A percentile compares a stretch with the other conserved stretches of the same genome.
These are phyloP conservation scores for Boletus subparvulus DNA, from an alignment of 768 basidiomycete genomes.

Conservation along the genomic window DNA sequence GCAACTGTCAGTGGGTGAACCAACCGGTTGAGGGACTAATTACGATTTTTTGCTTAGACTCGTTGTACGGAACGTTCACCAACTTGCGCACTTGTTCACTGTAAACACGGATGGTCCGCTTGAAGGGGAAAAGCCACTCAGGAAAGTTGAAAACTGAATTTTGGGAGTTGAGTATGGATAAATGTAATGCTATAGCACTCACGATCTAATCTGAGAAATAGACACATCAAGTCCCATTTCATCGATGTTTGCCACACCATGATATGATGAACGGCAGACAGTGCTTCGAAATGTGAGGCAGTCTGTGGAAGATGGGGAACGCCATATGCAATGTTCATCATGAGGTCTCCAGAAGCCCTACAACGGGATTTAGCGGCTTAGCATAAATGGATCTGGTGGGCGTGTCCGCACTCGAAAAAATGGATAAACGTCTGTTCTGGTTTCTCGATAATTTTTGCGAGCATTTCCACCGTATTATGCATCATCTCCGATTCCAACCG, in stretches of 20 bases:
- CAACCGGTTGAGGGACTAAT: neutral
- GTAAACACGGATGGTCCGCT: neutral
- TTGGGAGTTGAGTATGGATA: neutral
- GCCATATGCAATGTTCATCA: constrained; percentile 4
- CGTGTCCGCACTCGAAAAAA: constrained; percentile 1
- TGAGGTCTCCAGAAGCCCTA: constrained; percentile 7
- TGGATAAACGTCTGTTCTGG: neutral
- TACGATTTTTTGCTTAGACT: constrained; percentile 1
- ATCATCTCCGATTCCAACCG: constrained; percentile 1
- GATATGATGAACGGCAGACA: neutral
- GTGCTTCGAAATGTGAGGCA: neutral
- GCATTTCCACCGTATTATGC: constrained; percentile 3
- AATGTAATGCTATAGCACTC: neutral
- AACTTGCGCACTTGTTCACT: neutral
- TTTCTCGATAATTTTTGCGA: constrained; percentile 2
- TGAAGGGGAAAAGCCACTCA: constrained; percentile 4
- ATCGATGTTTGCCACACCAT: constrained; percentile 4
- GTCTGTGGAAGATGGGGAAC: constrained; percentile 1
- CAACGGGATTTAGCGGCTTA: neutral
- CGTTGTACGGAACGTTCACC: constrained; percentile 6
- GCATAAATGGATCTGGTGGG: neutral
- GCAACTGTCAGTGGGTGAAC: neutral
- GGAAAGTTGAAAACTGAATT: neutral
- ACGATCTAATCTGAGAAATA: constrained; percentile 1
- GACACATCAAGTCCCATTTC: constrained; percentile 6